Evolutionary conservation across 805 yeast genomes (phyloP), one percentile per base, ranked within the genome.

Genomic region (Candida maesae): DNA sequence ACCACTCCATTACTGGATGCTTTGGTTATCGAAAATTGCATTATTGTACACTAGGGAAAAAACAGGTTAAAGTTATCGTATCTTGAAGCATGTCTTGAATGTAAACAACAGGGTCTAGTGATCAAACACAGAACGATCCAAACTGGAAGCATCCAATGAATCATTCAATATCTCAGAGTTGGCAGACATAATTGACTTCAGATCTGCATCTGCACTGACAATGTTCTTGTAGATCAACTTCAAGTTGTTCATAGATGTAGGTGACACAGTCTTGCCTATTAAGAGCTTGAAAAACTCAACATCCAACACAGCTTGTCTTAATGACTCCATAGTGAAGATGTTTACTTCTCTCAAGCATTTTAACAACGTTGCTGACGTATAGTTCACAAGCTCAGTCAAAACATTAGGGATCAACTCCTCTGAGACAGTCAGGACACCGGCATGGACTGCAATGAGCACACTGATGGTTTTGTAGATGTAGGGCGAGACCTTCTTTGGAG

Each of bases 241-340:
- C 35, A 55, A 36, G 28, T 55, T 54, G 31, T 44, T 51, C 5
- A 28, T 13, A 10, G 51, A 32, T 3, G 43, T 38, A 5, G 33
- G 29, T 2, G 47, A 48, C 3, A 46, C 48, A 7, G 54, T 45
- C 33, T 44, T 51, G 1, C 60, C 61, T 6, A 54, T 33, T 29
- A 55, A 34, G 10, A 51, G 59, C 35, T 70, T 66, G 53, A 77
- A 66, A 49, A 78, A 76, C 51, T 75, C 77, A 20, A 78, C 52
- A 50, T 79, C 84, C 3, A 78, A 70, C 0, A 72, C 64, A 2
- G 70, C 65, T 54, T 78, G 84, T 39, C 73, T 58, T 31, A 72
- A 56, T 1, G 79, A 80, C 25, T 66, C 71, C 8, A 67, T 58
- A 1, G 76, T 68, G 29, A 76, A 64, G 12, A 59, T 55, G 24